Percentiles rank a stretch among this genome's conserved stretches.
Evolutionary conservation across 2,329 filamentous ascomycete genomes (phyloP).

Genomic region (Lecanosticta acicola): DNA sequence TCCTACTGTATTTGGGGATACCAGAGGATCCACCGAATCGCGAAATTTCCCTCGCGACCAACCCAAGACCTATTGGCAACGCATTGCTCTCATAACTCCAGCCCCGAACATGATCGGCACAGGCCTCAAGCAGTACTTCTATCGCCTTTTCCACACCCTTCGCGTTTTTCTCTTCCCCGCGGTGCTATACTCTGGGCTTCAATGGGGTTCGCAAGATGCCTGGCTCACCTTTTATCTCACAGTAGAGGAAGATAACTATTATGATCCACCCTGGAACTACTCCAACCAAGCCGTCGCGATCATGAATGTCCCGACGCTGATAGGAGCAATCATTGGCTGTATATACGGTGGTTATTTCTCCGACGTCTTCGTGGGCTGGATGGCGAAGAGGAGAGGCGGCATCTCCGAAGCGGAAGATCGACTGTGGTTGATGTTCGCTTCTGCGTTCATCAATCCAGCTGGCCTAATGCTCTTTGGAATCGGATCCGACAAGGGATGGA

Average conservation of each 20-base stretch:
- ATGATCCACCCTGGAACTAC: conserved; percentile 51
- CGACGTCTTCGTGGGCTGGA: conserved; percentile 52
- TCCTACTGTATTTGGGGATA: too few species aligned
- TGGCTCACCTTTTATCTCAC: conserved; percentile 57
- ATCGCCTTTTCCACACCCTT: conserved; percentile 51
- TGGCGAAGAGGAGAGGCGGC: conserved; percentile 47
- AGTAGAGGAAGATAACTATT: conserved; percentile 53
- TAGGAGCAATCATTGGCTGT: conserved; percentile 52
- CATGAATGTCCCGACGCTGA: conserved; percentile 53
- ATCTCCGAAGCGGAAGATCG: conserved; percentile 53
- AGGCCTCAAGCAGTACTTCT: conserved; percentile 50
- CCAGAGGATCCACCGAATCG: conserved; percentile 6
- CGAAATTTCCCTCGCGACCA: conserved; percentile 9
- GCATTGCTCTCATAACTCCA: conserved; percentile 52
- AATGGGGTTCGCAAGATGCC: conserved; percentile 57
- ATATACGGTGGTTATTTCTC: conserved; percentile 54
- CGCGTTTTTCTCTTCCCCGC: conserved; percentile 55
- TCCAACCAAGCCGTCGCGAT: conserved; percentile 49
- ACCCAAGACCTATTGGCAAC: conserved; percentile 50
- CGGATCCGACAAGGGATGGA: conserved; percentile 47
- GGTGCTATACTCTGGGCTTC: conserved; percentile 52
- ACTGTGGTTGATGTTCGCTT: conserved; percentile 48
- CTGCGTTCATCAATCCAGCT: conserved; percentile 46
- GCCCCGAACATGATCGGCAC: conserved; percentile 50
- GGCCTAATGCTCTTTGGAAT: conserved; percentile 52